Percentiles rank a stretch among this genome's conserved stretches.
Conservation (phyloP, 169 alveolate species). For the Amoebophrya sp. region DNA sequence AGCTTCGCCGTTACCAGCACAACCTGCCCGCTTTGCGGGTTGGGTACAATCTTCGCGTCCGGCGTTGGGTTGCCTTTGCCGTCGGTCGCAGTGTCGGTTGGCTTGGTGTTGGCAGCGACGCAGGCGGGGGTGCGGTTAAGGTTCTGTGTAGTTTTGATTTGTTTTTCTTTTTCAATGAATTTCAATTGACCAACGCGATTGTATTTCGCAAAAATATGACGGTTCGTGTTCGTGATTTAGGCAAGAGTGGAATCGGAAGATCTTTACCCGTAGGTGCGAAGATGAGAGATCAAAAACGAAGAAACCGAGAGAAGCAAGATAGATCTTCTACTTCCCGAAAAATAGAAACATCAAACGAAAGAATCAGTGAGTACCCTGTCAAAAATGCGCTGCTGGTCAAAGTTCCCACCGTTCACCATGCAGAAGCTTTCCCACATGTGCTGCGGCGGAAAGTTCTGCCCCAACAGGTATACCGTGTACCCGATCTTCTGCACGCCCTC, state of each 20-base stretch:
- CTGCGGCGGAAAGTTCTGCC: not conserved
- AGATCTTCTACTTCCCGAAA: too few relatives aligned
- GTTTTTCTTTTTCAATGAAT: not conserved
- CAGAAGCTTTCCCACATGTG: not conserved
- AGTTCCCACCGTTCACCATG: not conserved
- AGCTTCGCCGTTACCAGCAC: not conserved
- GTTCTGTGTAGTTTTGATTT: too few relatives aligned
- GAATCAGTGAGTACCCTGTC: not conserved
- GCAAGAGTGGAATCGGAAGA: too few relatives aligned
- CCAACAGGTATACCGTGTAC: not conserved
- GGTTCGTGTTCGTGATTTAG: not conserved
- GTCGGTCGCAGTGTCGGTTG: too few relatives aligned
- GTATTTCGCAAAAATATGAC: not conserved
- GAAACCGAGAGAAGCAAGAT: too few relatives aligned
- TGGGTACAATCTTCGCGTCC: too few relatives aligned
- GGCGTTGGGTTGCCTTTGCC: too few relatives aligned
- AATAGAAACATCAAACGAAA: too few relatives aligned
- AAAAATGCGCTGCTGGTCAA: not conserved
- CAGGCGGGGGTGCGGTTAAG: too few relatives aligned
- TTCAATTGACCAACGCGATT: not conserved
- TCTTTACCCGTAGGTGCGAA: too few relatives aligned
- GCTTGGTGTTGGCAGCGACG: too few relatives aligned
- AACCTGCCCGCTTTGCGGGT: not conserved
- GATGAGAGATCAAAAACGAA: too few relatives aligned
- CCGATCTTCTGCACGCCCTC: not conserved